A percentile compares a stretch with the other conserved stretches of the same genome.
These are phyloP conservation scores for Emericellopsis cladophorae DNA, from an alignment of 2,329 filamentous ascomycete species.

Conservation along the genomic window DNA sequence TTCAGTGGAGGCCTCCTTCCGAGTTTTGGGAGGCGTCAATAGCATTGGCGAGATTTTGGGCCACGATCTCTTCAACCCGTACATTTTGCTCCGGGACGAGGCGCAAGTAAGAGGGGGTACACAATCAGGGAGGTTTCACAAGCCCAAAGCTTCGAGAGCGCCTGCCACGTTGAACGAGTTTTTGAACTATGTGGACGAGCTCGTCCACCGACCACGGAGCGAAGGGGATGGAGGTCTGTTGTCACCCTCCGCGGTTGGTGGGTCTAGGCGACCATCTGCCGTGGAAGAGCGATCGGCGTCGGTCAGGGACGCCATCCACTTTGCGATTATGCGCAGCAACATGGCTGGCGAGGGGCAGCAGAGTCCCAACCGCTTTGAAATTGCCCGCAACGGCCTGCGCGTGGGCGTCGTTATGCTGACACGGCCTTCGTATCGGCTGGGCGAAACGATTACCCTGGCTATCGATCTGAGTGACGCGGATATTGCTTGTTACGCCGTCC, in stretches of 20 bases:
- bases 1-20: slow-evolving; percentile 85
- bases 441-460: slow-evolving; percentile 72
- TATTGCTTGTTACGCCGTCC: slow-evolving; percentile 75
- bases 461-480: slow-evolving; percentile 72
- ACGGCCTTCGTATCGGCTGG: slow-evolving; percentile 76
- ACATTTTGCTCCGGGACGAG: slow-evolving; percentile 76
- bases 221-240: slow-evolving; percentile 48
- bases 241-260: slow-evolving; percentile 52
- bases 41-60: slow-evolving; percentile 76
- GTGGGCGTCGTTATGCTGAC: slow-evolving; percentile 85
- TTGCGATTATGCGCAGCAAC: slow-evolving; percentile 79
- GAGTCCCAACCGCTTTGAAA: slow-evolving; percentile 88
- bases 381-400: slow-evolving; percentile 80
- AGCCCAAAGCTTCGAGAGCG: slow-evolving; percentile 14
- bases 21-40: slow-evolving; percentile 87
- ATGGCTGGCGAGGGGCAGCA: slow-evolving; percentile 54
- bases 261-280: slow-evolving; percentile 40
- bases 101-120: slow-evolving; percentile 42
- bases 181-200: slow-evolving; percentile 62
- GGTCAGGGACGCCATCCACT: slow-evolving; percentile 71
- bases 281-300: slow-evolving; percentile 47
- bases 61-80: slow-evolving; percentile 89
- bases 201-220: slow-evolving; percentile 48
- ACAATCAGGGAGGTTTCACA: slow-evolving; percentile 12
- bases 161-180: slow-evolving; percentile 50